A percentile compares a stretch with the other conserved stretches of the same genome.
Conservation (phyloP, 2,329 filamentous ascomycete genomes). For the Apiospora marii region DNA sequence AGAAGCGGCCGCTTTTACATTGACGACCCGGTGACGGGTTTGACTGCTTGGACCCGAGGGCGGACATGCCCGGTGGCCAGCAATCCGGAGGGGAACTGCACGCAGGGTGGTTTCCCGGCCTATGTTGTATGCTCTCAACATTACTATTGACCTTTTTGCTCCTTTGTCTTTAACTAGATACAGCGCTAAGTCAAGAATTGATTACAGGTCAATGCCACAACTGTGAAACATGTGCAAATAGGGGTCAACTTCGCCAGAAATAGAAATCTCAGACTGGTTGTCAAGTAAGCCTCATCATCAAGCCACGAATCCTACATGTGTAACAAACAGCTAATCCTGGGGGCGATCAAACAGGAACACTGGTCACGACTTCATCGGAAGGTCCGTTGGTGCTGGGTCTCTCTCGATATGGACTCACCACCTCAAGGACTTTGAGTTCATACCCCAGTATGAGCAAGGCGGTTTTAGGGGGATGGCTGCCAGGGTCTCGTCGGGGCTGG, state of each 20-base stretch:
- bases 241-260: slow-evolving; percentile 46
- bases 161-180: fast-evolving
- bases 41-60: slow-evolving; percentile 44
- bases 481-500: slow-evolving; percentile 36
- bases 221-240: slow-evolving; percentile 44
- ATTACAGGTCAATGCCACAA: slow-evolving; percentile 44
- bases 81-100: neutral
- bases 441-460: slow-evolving; percentile 33
- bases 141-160: slow-evolving; percentile 32
- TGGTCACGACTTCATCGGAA: slow-evolving; percentile 42
- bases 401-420: slow-evolving; percentile 44
- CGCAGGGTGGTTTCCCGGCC: neutral
- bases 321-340: neutral
- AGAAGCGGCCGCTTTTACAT: slow-evolving; percentile 41
- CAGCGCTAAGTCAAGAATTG: slow-evolving; percentile 38
- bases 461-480: slow-evolving; percentile 37
- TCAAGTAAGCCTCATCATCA: slow-evolving; percentile 45
- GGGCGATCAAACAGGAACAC: slow-evolving; percentile 30
- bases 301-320: slow-evolving; percentile 49
- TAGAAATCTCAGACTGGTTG: slow-evolving; percentile 44
- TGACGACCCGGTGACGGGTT: slow-evolving; percentile 42
- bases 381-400: slow-evolving; percentile 39
- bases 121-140: neutral
- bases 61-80: slow-evolving; percentile 44
- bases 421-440: slow-evolving; percentile 37